Evolutionary conservation across 179 eudicot species (phyloP), one percentile per base, ranked within the genome.

Genomic region (Drosera spatulata): DNA sequence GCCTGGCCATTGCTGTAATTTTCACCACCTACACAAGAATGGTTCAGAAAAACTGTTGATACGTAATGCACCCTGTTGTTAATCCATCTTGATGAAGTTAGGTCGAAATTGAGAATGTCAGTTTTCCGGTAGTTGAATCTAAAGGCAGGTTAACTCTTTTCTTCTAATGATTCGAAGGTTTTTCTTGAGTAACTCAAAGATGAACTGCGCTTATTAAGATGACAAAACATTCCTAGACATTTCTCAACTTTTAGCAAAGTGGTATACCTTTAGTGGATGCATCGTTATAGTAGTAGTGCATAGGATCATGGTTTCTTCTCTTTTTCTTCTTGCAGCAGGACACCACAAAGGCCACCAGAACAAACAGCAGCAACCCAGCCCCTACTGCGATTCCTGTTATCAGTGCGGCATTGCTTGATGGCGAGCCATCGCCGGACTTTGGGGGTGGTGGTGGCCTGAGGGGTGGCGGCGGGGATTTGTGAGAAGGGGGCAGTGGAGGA

Each of bases 251-350:
- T 22, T 22, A 22, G 33, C 33, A 22, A 22, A 22, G 33, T 22
- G 33, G 33, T 2, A 57, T 60, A 10, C 66, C 71, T 66, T 50
- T 43, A 3, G 11, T 44, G 44, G 14, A 4, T 41, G 12, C 47
- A 1, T 68, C 73, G 76, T 76, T 67, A 67, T 68, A 69, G 38
- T 68, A 69, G 38, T 60, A 72, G 51, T 76, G 63, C n/a, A 61
- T 15, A 40, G 38, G 14, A 33, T 50, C 53, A 39, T 61, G 57
- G 38, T 5, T 38, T 56, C 56, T 83, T 68, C 63, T 88, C 67
- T 63, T 76, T 80, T 75, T 88, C 75, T 52, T 86, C 61, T 63
- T 78, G 0, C 43, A 13, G 53, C 71, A 84, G 7, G 66, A 2
- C 14, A 76, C 50, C 44, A 79, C 79, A 44, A 76, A 38, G 40